Percentiles rank a stretch among this genome's conserved stretches.
phyloP scores from a whole-genome alignment of 257 asterid species.

The Fraxinus quadrangulata region DNA sequence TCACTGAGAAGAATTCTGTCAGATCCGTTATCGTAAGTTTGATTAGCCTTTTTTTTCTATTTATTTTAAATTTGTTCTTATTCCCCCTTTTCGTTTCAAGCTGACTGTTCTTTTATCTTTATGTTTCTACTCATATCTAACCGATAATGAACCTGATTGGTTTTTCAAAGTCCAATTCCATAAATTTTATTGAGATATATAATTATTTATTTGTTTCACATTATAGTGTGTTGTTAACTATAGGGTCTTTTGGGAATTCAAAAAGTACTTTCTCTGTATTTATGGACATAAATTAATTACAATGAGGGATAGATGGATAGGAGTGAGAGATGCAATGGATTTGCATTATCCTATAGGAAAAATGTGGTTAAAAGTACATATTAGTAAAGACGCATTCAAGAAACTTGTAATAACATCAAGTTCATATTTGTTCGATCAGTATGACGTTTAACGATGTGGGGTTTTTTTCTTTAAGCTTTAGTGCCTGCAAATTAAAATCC shows the following conservation, averaged over 20 bases:
- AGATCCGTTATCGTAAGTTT: constrained; percentile 92
- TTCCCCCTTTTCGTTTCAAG: not conserved
- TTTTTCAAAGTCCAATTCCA: not conserved
- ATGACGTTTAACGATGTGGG: not conserved
- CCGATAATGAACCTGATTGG: not conserved
- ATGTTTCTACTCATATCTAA: not conserved
- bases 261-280: not conserved
- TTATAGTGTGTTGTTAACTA: not conserved
- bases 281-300: constrained; percentile 2
- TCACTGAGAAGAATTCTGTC: constrained; percentile 90
- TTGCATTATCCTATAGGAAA: not conserved
- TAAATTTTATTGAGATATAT: not conserved
- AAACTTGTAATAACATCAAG: not conserved
- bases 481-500: not conserved
- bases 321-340: not conserved
- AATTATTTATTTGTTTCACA: not conserved
- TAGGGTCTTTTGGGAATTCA: not conserved
- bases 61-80: not conserved
- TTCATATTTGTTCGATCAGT: not conserved
- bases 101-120: not conserved
- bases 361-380: not conserved
- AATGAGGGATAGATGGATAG: not conserved
- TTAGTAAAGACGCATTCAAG: not conserved
- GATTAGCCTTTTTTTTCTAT: not conserved
- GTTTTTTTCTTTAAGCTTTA: not conserved